A percentile compares a stretch with the other conserved stretches of the same genome.
Conservation (phyloP, 495 filamentous ascomycete species). For the Podospora anserina region DNA sequence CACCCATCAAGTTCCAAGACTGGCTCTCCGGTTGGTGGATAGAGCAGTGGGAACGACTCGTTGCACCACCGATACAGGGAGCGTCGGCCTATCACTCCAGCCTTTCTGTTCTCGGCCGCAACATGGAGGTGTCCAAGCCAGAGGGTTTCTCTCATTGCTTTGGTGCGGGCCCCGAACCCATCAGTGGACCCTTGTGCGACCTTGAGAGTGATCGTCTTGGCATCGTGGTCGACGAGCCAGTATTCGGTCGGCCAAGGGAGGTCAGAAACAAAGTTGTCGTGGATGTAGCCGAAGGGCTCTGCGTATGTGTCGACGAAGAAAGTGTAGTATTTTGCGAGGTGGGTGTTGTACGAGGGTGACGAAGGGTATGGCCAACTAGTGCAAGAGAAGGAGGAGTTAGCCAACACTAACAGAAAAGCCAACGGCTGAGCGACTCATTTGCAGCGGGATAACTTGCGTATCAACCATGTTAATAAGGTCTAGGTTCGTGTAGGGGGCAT, state of each 20-base stretch:
- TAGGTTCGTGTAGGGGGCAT: neutral
- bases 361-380: conserved; percentile 5
- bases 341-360: neutral
- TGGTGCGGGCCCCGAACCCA: neutral
- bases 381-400: neutral
- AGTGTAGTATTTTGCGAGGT: conserved; percentile 1
- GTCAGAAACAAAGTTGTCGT: neutral
- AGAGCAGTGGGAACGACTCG: conserved; percentile 3
- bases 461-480: neutral
- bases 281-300: conserved; percentile 3
- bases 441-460: neutral
- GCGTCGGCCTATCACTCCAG: neutral
- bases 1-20: conserved; percentile 5
- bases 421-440: neutral
- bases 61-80: conserved; percentile 3
- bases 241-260: neutral
- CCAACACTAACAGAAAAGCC: neutral
- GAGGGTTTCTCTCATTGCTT: neutral
- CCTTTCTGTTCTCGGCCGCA: neutral
- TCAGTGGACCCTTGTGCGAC: neutral
- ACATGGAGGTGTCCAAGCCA: neutral
- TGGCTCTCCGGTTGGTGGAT: neutral
- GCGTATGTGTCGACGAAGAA: neutral
- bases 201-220: neutral
- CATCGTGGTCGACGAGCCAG: neutral